Percentiles rank a stretch among this genome's conserved stretches.
phyloP scores from a whole-genome alignment of 2,329 filamentous ascomycete genomes.

The Fusarium sp. region DNA sequence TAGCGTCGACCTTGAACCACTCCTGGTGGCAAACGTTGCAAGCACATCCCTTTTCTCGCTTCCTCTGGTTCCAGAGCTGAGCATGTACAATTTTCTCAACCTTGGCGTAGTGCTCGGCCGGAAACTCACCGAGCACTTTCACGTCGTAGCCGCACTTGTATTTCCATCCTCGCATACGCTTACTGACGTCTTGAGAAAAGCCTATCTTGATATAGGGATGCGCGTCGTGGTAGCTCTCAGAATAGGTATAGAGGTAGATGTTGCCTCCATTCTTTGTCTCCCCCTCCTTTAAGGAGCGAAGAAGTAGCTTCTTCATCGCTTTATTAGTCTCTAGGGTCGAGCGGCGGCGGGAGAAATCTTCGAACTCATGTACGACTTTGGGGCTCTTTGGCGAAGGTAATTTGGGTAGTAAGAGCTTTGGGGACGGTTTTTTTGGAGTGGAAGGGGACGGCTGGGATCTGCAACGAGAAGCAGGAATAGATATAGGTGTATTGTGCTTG shows the following conservation, averaged over 20 bases:
- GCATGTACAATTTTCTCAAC: constrained; percentile 47
- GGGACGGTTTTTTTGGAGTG: not conserved
- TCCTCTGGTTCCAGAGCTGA: constrained; percentile 41
- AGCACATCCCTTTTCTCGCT: constrained; percentile 40
- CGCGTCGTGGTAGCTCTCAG: constrained; percentile 22
- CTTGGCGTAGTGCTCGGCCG: constrained; percentile 37
- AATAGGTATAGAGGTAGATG: constrained; percentile 44
- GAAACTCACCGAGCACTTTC: constrained; percentile 18
- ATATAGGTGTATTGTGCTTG: not conserved
- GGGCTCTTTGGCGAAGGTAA: not conserved
- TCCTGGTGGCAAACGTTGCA: constrained; percentile 42
- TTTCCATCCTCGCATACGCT: constrained; percentile 41
- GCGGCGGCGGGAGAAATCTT: constrained; percentile 14
- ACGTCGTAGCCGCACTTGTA: constrained; percentile 41
- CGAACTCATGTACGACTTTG: constrained; percentile 28
- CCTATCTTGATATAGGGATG: constrained; percentile 47
- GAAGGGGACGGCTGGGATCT: not conserved
- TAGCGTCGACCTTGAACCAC: constrained; percentile 43
- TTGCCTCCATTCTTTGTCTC: constrained; percentile 21
- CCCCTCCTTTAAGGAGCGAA: not conserved
- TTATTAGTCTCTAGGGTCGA: constrained; percentile 27
- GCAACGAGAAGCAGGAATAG: not conserved
- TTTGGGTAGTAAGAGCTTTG: not conserved
- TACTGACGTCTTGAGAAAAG: constrained; percentile 27
- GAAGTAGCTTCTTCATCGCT: constrained; percentile 23